phyloP scores from a whole-genome alignment of 768 basidiomycete genomes.

The Leucocoprinus birnbaumii region DNA sequence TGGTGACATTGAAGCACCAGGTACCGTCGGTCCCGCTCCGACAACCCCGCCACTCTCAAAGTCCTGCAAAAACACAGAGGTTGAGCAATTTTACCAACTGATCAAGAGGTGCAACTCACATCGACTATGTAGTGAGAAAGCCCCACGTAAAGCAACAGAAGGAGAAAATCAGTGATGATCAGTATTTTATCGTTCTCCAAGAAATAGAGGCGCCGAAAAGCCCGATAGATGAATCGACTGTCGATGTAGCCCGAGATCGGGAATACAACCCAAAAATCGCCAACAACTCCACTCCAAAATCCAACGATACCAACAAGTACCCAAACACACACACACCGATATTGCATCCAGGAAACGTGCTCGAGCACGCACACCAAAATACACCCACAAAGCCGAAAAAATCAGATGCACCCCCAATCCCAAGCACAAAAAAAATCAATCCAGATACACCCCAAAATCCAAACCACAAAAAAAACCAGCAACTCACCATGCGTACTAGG shows the following conservation, averaged over 20 bases:
- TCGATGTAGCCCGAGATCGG: too few relatives aligned
- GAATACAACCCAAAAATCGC: too few relatives aligned
- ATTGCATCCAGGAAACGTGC: too few relatives aligned
- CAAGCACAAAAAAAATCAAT: background rate
- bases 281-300: too few relatives aligned
- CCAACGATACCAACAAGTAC: too few relatives aligned
- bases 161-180: background rate
- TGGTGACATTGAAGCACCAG: constrained; percentile 1
- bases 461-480: background rate
- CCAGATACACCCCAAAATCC: background rate
- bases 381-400: too few relatives aligned
- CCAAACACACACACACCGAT: too few relatives aligned
- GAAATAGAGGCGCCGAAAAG: background rate
- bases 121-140: background rate
- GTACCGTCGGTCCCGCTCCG: background rate
- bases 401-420: background rate
- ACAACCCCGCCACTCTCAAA: constrained; percentile 2
- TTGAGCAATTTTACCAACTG: too few relatives aligned
- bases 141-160: background rate
- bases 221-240: too few relatives aligned
- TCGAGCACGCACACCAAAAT: too few relatives aligned
- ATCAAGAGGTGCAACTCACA: background rate
- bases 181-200: background rate
- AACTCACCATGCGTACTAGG: constrained; percentile 77
- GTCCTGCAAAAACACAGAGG: background rate